phyloP scores from a whole-genome alignment of 208 protist species.

The Trichomonas tenax region DNA sequence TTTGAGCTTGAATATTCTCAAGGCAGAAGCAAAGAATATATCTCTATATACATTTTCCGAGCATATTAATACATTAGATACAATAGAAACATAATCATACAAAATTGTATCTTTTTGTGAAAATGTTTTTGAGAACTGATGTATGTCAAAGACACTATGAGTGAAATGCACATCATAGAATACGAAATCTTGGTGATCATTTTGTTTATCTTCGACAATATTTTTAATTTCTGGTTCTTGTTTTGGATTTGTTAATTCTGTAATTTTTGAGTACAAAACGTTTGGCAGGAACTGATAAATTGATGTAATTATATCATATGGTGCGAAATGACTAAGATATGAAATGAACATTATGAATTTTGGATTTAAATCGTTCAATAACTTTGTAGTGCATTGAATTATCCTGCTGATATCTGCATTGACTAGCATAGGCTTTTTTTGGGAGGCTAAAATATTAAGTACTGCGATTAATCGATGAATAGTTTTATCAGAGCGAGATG shows the following conservation, averaged over 20 bases:
- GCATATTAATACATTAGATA: neutral
- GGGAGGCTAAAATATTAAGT: neutral
- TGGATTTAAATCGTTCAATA: neutral
- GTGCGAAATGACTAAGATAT: neutral
- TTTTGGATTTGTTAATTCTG: neutral
- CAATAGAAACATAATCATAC: neutral
- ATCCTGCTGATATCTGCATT: neutral
- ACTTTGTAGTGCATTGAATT: neutral
- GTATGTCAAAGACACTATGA: neutral
- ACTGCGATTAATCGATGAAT: neutral
- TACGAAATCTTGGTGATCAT: neutral
- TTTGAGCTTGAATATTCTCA: neutral
- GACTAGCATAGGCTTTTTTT: neutral
- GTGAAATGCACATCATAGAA: neutral
- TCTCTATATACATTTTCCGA: neutral
- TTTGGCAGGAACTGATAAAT: neutral
- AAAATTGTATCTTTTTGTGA: neutral
- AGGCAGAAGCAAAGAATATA: neutral
- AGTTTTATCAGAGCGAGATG: neutral
- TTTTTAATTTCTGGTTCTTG: neutral
- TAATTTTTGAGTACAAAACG: neutral
- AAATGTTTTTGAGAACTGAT: neutral
- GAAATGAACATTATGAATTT: neutral
- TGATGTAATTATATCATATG: neutral
- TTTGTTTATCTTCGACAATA: neutral